Percentiles rank a stretch among this genome's conserved stretches.
phyloP scores from a whole-genome alignment of 108 stramenopile genomes.

The Cylindrotheca closterium region DNA sequence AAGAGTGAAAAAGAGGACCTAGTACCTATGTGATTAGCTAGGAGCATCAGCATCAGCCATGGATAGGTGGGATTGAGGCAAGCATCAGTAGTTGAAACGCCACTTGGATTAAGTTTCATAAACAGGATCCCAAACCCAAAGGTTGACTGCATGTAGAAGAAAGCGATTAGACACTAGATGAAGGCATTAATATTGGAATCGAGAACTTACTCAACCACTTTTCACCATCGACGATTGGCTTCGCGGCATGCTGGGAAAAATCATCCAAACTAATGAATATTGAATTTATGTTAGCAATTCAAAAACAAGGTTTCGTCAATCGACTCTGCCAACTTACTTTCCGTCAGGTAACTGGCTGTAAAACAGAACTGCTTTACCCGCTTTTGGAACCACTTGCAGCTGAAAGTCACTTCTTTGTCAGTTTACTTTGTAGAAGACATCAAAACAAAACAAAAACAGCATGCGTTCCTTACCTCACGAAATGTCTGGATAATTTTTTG shows the following conservation, averaged over 20 bases:
- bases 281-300: background rate
- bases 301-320: background rate
- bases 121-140: constrained; percentile 65
- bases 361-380: constrained; percentile 62
- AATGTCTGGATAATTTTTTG: background rate
- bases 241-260: constrained; percentile 80
- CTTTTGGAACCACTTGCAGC: constrained; percentile 47
- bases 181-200: too few species aligned
- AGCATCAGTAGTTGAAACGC: too few species aligned
- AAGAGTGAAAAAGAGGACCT: constrained; percentile 1
- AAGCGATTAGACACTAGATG: too few species aligned
- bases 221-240: constrained; percentile 69
- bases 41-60: too few species aligned
- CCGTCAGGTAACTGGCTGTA: constrained; percentile 91
- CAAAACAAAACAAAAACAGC: too few species aligned
- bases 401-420: too few species aligned
- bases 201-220: constrained; percentile 55
- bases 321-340: constrained; percentile 33
- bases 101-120: constrained; percentile 30
- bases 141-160: constrained; percentile 46
- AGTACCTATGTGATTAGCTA: background rate
- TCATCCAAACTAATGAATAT: constrained; percentile 51
- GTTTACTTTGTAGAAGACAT: too few species aligned
- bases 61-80: too few species aligned
- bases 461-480: background rate